A percentile compares a stretch with the other conserved stretches of the same genome.
These are phyloP conservation scores for Oryza rufipogon DNA, from an alignment of 176 grass and related monocot species.

Conservation along the genomic window DNA sequence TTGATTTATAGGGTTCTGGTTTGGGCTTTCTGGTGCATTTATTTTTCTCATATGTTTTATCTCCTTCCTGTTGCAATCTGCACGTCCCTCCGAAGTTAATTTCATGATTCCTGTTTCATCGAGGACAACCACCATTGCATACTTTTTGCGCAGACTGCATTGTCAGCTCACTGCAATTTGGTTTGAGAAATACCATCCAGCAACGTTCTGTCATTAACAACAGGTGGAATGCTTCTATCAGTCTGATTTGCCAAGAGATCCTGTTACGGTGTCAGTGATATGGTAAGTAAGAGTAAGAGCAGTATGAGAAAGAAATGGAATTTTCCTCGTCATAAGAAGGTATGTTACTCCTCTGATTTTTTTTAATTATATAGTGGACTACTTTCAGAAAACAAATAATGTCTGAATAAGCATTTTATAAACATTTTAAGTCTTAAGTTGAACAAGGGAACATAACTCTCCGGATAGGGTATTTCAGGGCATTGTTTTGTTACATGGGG, in stretches of 20 bases:
- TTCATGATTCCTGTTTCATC: conserved; percentile 24
- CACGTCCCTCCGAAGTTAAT: conserved; percentile 1
- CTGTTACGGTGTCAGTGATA: conserved; percentile 7
- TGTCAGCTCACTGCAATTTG: conserved; percentile 47
- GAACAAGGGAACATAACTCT: too few relatives aligned
- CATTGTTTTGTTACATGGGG: neutral
- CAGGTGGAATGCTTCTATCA: conserved; percentile 41
- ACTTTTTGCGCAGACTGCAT: conserved; percentile 17
- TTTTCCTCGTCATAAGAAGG: neutral
- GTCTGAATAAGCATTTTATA: neutral
- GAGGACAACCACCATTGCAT: conserved; percentile 34
- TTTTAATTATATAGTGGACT: neutral
- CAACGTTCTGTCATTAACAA: conserved; percentile 29
- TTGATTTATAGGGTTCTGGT: neutral
- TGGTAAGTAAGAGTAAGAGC: neutral
- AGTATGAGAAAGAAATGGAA: neutral
- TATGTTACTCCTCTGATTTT: neutral
- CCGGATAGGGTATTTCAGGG: neutral
- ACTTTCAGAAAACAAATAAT: neutral
- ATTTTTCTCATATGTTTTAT: neutral
- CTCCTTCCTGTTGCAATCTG: neutral
- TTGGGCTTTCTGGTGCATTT: neutral
- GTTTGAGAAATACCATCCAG: conserved; percentile 31
- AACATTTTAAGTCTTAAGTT: neutral
- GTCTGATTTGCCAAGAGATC: conserved; percentile 31